phyloP scores from a whole-genome alignment of 1,284 basidiomycete genomes.

The Lignosus rhinocerotis region DNA sequence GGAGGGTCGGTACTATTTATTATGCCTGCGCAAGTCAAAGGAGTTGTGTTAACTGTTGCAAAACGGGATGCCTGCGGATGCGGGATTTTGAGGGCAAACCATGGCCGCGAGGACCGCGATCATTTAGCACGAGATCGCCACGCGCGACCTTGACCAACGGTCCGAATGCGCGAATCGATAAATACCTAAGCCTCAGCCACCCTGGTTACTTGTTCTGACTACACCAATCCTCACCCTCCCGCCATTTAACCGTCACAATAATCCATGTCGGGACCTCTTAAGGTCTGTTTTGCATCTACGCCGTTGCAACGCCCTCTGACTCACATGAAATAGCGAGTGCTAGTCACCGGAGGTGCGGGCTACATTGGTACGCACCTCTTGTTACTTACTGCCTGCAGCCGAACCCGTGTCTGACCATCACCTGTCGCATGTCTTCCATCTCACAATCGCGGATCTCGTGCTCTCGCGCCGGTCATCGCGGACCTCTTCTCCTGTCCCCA shows the following conservation, averaged over 20 bases:
- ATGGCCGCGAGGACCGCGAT: no score
- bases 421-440: not conserved
- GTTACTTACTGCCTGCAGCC: not conserved
- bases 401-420: conserved; percentile 4
- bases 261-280: conserved; percentile 37
- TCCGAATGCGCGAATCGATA: no score
- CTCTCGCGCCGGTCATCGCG: not conserved
- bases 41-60: no score
- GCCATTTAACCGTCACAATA: not conserved
- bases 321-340: conserved; percentile 50
- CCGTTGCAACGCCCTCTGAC: not conserved
- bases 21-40: no score
- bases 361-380: conserved; percentile 64
- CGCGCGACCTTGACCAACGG: no score
- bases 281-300: conserved; percentile 35
- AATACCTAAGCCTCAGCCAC: no score
- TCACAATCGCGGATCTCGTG: conserved; percentile 2
- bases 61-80: no score
- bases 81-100: no score
- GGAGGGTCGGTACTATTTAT: no score
- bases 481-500: conserved; percentile 30
- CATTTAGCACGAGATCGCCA: no score
- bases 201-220: no score
- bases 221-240: no score
- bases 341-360: conserved; percentile 83